A percentile compares a stretch with the other conserved stretches of the same genome.
Evolutionary conservation across 257 asterid species (phyloP).

Genomic region (Solanum infundibuliforme): DNA sequence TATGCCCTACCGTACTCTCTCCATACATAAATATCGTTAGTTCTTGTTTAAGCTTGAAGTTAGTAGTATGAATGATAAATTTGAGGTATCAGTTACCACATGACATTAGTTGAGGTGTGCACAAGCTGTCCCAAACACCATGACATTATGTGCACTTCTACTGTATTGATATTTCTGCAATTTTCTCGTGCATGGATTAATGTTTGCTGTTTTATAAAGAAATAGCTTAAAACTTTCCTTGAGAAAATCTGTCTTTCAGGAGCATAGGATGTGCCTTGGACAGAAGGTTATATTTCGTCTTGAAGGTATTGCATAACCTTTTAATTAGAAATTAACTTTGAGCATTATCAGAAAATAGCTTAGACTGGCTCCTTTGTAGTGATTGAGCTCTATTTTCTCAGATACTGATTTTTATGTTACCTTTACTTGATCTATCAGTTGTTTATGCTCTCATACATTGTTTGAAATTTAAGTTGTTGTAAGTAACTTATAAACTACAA

Average conservation of each 20-base stretch:
- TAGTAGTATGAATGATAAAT: background rate
- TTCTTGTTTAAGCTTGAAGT: background rate
- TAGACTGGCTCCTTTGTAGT: background rate
- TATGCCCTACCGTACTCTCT: background rate
- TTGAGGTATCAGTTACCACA: background rate
- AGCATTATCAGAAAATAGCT: background rate
- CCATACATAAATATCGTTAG: background rate
- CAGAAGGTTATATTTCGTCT: constrained; percentile 96
- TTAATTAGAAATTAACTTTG: background rate
- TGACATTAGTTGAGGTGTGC: background rate
- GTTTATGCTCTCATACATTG: background rate
- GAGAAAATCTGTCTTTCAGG: constrained; percentile 33
- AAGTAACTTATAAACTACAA: background rate
- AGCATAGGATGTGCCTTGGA: constrained; percentile 84
- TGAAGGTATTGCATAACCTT: constrained; percentile 52
- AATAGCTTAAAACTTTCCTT: background rate
- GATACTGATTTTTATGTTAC: background rate
- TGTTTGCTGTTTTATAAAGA: background rate
- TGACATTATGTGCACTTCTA: background rate
- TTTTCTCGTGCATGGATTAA: background rate
- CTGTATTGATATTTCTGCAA: background rate
- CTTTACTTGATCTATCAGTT: background rate
- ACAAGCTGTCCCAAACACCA: background rate
- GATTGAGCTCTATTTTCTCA: background rate
- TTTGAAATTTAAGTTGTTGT: background rate